Conservation (phyloP, 139 green algal genomes). For the Chlorella sp. region DNA sequence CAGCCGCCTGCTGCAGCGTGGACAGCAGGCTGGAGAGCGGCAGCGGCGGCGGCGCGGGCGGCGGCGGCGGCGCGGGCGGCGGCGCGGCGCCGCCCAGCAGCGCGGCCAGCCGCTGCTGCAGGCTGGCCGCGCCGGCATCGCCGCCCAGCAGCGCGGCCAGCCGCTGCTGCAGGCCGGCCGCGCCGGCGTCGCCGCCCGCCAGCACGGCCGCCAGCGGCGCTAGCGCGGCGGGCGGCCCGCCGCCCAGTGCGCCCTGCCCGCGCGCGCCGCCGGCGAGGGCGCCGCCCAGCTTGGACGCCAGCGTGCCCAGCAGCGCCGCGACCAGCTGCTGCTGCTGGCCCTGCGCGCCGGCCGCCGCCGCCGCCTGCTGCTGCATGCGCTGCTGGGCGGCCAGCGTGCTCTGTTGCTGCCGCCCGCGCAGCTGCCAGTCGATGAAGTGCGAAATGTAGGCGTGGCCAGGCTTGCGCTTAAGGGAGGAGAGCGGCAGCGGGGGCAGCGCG, state of each 20-base stretch:
- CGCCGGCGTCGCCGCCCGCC: neutral
- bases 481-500: conserved; percentile 16
- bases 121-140: neutral
- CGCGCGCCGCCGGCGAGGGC: neutral
- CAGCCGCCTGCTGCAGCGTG: neutral
- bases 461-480: conserved; percentile 50
- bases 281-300: neutral
- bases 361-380: neutral
- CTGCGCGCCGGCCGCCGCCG: neutral
- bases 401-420: conserved; percentile 6
- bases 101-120: neutral
- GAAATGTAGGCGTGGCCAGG: conserved; percentile 73
- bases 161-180: conserved; percentile 1
- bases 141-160: neutral
- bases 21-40: neutral
- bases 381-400: conserved; percentile 8
- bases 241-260: neutral
- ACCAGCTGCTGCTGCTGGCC: too few relatives aligned
- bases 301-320: neutral
- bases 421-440: conserved; percentile 66
- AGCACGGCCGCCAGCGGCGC: neutral
- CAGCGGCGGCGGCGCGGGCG: neutral
- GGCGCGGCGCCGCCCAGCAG: too few relatives aligned
- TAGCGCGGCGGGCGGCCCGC: neutral
- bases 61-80: neutral